Evolutionary conservation across 805 yeast genomes (phyloP), one percentile per base, ranked within the genome.

Genomic region (Yarrowia alimentaria): DNA sequence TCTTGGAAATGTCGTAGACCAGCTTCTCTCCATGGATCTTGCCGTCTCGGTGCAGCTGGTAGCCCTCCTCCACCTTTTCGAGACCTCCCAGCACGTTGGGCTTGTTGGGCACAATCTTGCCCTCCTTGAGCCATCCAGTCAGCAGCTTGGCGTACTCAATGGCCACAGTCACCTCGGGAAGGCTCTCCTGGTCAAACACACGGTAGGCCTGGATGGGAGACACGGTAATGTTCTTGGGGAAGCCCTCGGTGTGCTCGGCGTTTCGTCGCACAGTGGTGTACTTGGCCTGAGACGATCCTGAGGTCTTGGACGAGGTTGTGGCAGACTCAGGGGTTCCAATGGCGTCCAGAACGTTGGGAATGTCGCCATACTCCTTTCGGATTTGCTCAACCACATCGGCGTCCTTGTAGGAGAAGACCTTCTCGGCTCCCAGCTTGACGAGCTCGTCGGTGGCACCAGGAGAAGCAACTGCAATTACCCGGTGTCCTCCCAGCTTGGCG

Each of bases 11-110:
- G 12, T 43, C 29, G 11, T 43, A 43, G 5, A 43, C 49, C 4
- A 43, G 20, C 49, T 43, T 43, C 29, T 43, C 49, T 10, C 49
- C 49, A 12, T 29, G 37, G 14, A 43, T 43, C 37, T 43, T 43
- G 1, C 49, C 37, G 9, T 43, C 49, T 12, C 49, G 35, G 14
- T 43, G 37, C 4, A 43, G 37, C 29, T 43, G 49, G 29, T 43
- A 43, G 5, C 49, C 49, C 17, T 43, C 37, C 11, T 20, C 28
- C 18, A 43, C 49, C 22, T 29, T 43, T 8, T 43, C 37, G 4
- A 43, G 49, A 2, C 49, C 49, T 7, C 49, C 49, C 1, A 43
- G 34, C 14, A 43, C 37, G n/a, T 31, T 29, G 11, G 49, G 49
- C 29, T 20, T 30, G 49, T 43, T 43, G 11, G 49, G 49, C 4